Percentiles rank a stretch among this genome's conserved stretches.
These are phyloP conservation scores for Trichoderma sp. DNA, from an alignment of 2,329 filamentous ascomycete species.

Conservation along the genomic window DNA sequence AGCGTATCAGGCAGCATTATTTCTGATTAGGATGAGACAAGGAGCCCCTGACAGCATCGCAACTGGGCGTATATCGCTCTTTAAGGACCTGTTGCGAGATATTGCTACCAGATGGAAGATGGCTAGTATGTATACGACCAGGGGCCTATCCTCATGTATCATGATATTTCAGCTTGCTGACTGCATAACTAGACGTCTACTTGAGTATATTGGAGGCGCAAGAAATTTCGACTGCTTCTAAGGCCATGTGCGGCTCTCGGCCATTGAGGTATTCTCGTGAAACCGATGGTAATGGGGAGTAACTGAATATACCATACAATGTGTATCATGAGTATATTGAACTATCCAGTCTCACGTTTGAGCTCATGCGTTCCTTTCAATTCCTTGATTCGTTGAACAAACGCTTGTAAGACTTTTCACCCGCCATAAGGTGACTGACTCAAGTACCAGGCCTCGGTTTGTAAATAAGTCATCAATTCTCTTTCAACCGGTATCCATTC, in stretches of 20 bases:
- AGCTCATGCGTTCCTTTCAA: background rate
- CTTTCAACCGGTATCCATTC: background rate
- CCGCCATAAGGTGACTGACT: background rate
- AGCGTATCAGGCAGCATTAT: background rate
- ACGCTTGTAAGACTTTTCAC: background rate
- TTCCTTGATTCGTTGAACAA: background rate
- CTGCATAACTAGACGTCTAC: background rate
- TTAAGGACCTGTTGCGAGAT: slow-evolving; percentile 1
- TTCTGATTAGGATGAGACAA: background rate
- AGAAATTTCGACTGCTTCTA: slow-evolving; percentile 3
- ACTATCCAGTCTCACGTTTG: background rate
- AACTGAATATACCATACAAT: background rate
- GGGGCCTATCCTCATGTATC: background rate
- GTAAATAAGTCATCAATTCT: background rate
- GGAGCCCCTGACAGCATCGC: background rate
- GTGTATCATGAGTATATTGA: background rate
- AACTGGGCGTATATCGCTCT: background rate
- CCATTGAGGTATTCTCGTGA: background rate
- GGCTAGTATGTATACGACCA: background rate
- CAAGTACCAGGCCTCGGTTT: background rate
- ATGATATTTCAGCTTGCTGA: background rate
- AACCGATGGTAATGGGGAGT: background rate
- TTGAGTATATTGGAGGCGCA: slow-evolving; percentile 1
- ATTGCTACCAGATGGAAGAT: slow-evolving; percentile 4
- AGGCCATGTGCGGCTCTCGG: background rate